Percentiles rank a stretch among this genome's conserved stretches.
Conservation (phyloP, 768 basidiomycete species). For the Suillus alpinus region DNA sequence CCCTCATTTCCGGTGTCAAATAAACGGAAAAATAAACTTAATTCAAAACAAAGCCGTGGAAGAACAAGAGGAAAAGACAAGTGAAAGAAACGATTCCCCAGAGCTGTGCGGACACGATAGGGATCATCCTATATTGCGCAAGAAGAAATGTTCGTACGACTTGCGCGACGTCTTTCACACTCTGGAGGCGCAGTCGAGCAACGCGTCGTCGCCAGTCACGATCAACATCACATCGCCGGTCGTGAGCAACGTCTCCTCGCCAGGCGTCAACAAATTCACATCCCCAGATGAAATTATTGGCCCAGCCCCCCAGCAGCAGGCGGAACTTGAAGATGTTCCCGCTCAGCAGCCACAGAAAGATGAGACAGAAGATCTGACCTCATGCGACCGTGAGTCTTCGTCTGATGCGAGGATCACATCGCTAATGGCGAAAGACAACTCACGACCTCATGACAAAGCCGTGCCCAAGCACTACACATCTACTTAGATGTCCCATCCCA, state of each 20-base stretch:
- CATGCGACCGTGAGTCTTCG: neutral
- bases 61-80: neutral
- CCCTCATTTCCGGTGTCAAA: neutral
- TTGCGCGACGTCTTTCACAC: constrained; percentile 29
- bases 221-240: neutral
- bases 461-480: neutral
- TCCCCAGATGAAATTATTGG: neutral
- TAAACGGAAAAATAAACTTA: too few relatives aligned
- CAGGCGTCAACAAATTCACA: neutral
- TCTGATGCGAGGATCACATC: neutral
- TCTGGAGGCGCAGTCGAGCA: neutral
- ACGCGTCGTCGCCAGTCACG: neutral
- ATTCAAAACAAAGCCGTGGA: neutral
- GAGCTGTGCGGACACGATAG: neutral
- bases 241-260: neutral
- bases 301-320: too few relatives aligned
- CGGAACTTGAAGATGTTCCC: neutral
- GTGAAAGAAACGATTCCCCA: too few relatives aligned
- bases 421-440: neutral
- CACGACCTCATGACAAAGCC: neutral
- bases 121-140: constrained; percentile 23
- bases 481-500: neutral
- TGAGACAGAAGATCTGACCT: too few relatives aligned
- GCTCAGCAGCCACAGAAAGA: neutral
- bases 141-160: constrained; percentile 34